Conservation (phyloP, 768 basidiomycete species). For the Mycena amicta region DNA sequence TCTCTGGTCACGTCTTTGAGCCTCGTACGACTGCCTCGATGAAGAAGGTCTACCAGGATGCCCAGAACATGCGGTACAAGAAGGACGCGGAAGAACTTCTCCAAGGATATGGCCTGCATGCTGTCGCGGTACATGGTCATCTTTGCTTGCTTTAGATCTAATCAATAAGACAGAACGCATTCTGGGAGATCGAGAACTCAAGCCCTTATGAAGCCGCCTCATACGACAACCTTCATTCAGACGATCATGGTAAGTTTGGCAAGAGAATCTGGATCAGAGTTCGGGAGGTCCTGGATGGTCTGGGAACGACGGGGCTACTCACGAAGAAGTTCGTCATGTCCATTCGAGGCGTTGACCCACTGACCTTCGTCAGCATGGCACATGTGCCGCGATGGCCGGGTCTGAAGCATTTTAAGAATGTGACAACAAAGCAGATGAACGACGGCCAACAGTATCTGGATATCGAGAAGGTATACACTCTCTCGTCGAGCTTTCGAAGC, state of each 20-base stretch:
- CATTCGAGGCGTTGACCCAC: background rate
- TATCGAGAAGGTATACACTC: conserved; percentile 15
- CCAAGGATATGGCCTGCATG: conserved; percentile 12
- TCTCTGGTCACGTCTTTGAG: background rate
- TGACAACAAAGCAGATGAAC: conserved; percentile 14
- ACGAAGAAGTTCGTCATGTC: conserved; percentile 12
- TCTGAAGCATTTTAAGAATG: conserved; percentile 17
- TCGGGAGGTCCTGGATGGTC: background rate
- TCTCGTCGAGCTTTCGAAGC: background rate
- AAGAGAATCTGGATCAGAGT: conserved; percentile 12
- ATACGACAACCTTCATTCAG: conserved; percentile 12
- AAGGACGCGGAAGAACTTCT: conserved; percentile 3
- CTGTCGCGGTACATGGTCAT: conserved; percentile 7
- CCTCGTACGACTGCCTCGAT: conserved; percentile 9
- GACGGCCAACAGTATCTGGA: conserved; percentile 18
- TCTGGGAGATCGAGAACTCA: conserved; percentile 9
- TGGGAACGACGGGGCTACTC: conserved; percentile 7
- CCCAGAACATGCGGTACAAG: conserved; percentile 1
- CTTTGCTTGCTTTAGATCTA: background rate
- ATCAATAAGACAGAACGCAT: conserved; percentile 10
- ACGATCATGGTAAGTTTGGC: conserved; percentile 17
- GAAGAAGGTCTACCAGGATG: conserved; percentile 2
- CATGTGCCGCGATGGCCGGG: conserved; percentile 16
- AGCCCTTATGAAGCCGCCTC: conserved; percentile 12
- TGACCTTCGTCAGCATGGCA: conserved; percentile 6